Evolutionary conservation across 1,284 basidiomycete species (phyloP), one percentile per base, ranked within the genome.

Genomic region (Golubevia sp.): DNA sequence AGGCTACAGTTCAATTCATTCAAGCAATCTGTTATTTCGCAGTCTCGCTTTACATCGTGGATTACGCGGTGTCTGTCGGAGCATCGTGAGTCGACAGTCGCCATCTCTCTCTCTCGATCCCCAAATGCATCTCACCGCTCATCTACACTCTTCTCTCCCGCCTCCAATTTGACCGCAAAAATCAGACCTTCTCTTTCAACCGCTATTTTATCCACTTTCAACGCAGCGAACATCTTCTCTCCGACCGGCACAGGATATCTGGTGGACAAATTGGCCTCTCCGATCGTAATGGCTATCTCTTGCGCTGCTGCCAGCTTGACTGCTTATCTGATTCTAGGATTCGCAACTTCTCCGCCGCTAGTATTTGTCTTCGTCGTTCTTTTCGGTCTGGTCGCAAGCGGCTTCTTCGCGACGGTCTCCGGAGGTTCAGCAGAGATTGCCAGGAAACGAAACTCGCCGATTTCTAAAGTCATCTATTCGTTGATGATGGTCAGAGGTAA

Each of bases 121-220:
- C 30, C 30, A 34, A n/a, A n/a, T n/a, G n/a, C n/a, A n/a, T n/a
- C n/a, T n/a, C n/a, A n/a, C n/a, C 30, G 30, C 30, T 34, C n/a
- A n/a, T n/a, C n/a, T n/a, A n/a, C n/a, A n/a, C n/a, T n/a, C n/a
- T n/a, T n/a, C n/a, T n/a, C n/a, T n/a, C n/a, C n/a, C n/a, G n/a
- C 66, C 71, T 48, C n/a, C n/a, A n/a, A n/a, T n/a, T n/a, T n/a
- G n/a, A n/a, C n/a, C n/a, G n/a, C n/a, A n/a, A n/a, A n/a, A n/a
- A n/a, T 44, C 6, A 61, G 53, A 54, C 30, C 62, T 49, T 58
- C 70, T 7, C 55, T 71, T 0, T 66, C 74, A 1, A 77, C 72
- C 0, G 76, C 60, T 24, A 59, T 77, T 4, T 65, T 77, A 0
- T 71, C 74, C 0, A 68, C 66, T 13, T 76, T 76, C 67, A 78